A percentile compares a stretch with the other conserved stretches of the same genome.
Evolutionary conservation across 257 asterid genomes (phyloP).

Genomic region (Prunella vulgaris): DNA sequence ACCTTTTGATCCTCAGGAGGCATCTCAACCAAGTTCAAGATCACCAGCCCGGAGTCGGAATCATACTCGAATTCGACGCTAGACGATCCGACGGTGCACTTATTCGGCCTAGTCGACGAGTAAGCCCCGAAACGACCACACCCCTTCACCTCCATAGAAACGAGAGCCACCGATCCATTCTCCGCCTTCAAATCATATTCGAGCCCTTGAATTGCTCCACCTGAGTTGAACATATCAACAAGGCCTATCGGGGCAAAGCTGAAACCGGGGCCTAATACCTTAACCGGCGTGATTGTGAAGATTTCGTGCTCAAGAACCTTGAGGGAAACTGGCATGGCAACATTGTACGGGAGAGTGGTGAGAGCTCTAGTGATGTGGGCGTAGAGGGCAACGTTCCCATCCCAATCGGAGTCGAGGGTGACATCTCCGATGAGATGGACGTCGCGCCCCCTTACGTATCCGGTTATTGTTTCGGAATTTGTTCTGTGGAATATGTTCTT

Average conservation of each 20-base stretch:
- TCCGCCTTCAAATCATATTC: constrained; percentile 31
- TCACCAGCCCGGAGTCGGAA: constrained; percentile 50
- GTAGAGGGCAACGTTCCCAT: constrained; percentile 57
- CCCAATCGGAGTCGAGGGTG: constrained; percentile 56
- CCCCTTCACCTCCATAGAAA: constrained; percentile 57
- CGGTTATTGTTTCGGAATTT: constrained; percentile 47
- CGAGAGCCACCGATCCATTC: constrained; percentile 26
- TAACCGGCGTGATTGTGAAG: constrained; percentile 62
- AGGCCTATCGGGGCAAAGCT: constrained; percentile 74
- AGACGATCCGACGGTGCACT: constrained; percentile 35
- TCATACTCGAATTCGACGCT: constrained; percentile 47
- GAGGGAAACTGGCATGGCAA: constrained; percentile 64
- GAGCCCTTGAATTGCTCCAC: constrained; percentile 71
- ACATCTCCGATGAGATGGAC: constrained; percentile 62
- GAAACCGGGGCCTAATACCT: constrained; percentile 39
- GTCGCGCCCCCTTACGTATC: constrained; percentile 61
- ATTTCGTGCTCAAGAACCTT: constrained; percentile 80
- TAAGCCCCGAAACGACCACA: constrained; percentile 74
- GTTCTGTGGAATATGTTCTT: constrained; percentile 77
- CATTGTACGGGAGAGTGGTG: constrained; percentile 41
- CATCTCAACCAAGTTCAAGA: constrained; percentile 52
- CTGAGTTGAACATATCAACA: constrained; percentile 71
- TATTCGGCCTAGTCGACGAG: constrained; percentile 55
- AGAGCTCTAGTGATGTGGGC: constrained; percentile 39
- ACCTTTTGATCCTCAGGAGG: constrained; percentile 48